These are phyloP conservation scores for Leccinum boreale DNA, from an alignment of 768 basidiomycete genomes.

Conservation along the genomic window DNA sequence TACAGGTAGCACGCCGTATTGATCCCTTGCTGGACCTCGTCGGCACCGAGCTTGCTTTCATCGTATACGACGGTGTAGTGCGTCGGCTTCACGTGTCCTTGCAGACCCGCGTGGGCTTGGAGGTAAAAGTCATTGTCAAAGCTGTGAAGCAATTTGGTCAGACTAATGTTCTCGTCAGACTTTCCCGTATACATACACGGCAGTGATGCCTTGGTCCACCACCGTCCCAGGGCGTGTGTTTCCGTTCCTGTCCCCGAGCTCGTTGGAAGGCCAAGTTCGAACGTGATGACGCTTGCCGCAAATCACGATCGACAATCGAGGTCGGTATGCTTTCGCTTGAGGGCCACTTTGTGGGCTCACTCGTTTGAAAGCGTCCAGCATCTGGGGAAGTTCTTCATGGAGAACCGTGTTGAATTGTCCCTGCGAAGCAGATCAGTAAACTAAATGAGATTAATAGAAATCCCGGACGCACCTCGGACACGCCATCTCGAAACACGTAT, in stretches of 20 bases:
- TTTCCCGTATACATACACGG: constrained; percentile 41
- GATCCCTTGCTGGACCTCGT: constrained; percentile 72
- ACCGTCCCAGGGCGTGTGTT: constrained; percentile 81
- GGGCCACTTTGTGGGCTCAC: constrained; percentile 41
- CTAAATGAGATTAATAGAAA: background rate
- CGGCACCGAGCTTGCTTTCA: constrained; percentile 64
- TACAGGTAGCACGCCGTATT: constrained; percentile 71
- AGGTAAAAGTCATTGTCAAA: constrained; percentile 68
- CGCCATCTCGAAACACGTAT: constrained; percentile 76
- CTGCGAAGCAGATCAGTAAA: constrained; percentile 32
- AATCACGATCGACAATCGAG: constrained; percentile 66
- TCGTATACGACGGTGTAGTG: constrained; percentile 82
- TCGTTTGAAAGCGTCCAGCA: constrained; percentile 54
- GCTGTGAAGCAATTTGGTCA: constrained; percentile 24
- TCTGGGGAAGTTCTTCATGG: constrained; percentile 56
- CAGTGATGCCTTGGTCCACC: constrained; percentile 75
- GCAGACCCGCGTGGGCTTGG: constrained; percentile 72
- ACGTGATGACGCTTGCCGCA: constrained; percentile 72
- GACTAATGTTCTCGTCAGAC: background rate
- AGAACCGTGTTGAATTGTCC: constrained; percentile 71
- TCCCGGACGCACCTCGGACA: constrained; percentile 58
- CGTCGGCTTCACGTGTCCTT: constrained; percentile 68
- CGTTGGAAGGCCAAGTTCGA: constrained; percentile 55
- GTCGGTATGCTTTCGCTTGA: constrained; percentile 49
- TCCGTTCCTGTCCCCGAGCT: constrained; percentile 58